Base-by-base conservation (phyloP, 148 eudicot species). In the Cornus florida region DNA sequence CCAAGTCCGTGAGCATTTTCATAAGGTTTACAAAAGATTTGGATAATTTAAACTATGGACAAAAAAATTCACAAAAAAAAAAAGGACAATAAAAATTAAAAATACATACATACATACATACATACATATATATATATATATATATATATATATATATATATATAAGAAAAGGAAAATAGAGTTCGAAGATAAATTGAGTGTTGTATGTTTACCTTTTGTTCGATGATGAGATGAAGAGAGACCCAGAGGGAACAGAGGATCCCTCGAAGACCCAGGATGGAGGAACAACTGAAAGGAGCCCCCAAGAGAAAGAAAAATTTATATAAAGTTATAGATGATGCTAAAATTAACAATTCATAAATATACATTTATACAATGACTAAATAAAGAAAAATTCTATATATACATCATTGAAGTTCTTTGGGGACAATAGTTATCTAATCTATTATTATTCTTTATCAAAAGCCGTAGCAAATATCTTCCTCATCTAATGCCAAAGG, bases 21-120 rank as follows among this genome's bases (percentile, higher is more conserved):
- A 32, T 28, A 53, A 74, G 74, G 69, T 39, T 16, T 43, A 28
- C 28, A 28, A 28, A 72, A 67, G 82, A 83, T 85, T 70, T 75
- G 88, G 88, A 80, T 85, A 87, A 87, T 71, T 53, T 67, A 48
- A 77, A 78, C 75, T 69, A 78, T 85, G 84, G 88, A 78, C 90
- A 78, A 82, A 81, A 82, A 87, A 82, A 84, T 77, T 82, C 75
- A 70, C n/a, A 53, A 14, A 76, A 77, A 13, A 20, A n/a, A 28
- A 28, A 28, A 28, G 28, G 5, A 73, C 22, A 48, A 66, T 9
- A 64, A 68, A 59, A 39, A 41, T 66, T 6, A 66, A 28, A 28
- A 28, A 28, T 28, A 28, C 28, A 43, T 64, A 17, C 20, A 43
- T 9, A 5, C 4, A 7, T 3, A 41, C 6, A 28, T 28, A 28